A percentile compares a stretch with the other conserved stretches of the same genome.
Conservation (phyloP, 352 stramenopile genomes). For the Pythium sp. region DNA sequence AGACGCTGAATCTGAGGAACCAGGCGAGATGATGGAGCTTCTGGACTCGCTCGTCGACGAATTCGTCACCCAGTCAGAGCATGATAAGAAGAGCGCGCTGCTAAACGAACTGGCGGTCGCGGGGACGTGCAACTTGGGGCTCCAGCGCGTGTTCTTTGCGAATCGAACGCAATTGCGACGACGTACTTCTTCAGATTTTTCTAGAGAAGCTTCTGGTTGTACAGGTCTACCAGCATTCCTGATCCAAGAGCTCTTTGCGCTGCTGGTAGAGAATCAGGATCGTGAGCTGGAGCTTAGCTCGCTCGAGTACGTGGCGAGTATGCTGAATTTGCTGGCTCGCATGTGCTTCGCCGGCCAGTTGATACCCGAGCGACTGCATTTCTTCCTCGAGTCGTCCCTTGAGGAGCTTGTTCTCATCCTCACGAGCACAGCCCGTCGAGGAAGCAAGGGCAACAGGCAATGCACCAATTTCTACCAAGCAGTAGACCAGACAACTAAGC, state of each 20-base stretch:
- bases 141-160: constrained; percentile 54
- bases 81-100: constrained; percentile 25
- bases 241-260: constrained; percentile 30
- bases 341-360: constrained; percentile 28
- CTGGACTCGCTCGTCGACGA: constrained; percentile 37
- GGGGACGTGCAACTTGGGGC: constrained; percentile 22
- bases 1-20: constrained; percentile 16
- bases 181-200: background rate
- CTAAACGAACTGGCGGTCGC: constrained; percentile 49
- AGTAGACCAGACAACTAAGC: background rate
- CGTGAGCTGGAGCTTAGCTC: constrained; percentile 20
- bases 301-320: constrained; percentile 26
- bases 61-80: constrained; percentile 19
- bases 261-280: constrained; percentile 11
- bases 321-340: constrained; percentile 21
- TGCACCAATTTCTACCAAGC: background rate
- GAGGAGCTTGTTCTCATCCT: constrained; percentile 14
- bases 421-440: constrained; percentile 8
- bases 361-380: constrained; percentile 20
- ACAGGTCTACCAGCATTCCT: constrained; percentile 31
- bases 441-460: background rate
- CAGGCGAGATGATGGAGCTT: constrained; percentile 26
- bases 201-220: background rate
- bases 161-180: constrained; percentile 30
- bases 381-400: constrained; percentile 21